phyloP scores from a whole-genome alignment of 1,284 basidiomycete genomes.

The Leccinum pachyderme region DNA sequence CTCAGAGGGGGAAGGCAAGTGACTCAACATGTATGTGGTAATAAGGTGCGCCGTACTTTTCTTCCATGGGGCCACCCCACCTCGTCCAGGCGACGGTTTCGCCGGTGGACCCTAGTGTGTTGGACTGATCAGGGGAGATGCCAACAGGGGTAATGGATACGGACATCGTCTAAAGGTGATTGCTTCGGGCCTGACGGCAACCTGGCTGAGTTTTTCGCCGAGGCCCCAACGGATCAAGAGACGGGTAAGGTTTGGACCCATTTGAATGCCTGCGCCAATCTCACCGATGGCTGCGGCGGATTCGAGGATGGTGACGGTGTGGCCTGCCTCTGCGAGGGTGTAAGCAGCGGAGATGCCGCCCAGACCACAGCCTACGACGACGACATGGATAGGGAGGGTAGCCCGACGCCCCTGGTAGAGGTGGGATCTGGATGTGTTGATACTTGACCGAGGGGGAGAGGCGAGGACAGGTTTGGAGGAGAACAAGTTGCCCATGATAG shows the following conservation, averaged over 20 bases:
- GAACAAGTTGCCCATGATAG: not conserved
- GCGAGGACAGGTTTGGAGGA: not conserved
- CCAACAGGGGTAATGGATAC: not conserved
- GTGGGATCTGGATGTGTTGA: not conserved
- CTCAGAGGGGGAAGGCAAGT: not conserved
- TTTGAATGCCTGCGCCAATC: conserved; percentile 49
- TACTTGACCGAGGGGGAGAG: not conserved
- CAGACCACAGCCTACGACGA: conserved; percentile 53
- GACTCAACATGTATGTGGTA: conserved; percentile 49
- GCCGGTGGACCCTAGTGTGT: conserved; percentile 37
- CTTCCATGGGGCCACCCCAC: conserved; percentile 42
- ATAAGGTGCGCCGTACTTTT: conserved; percentile 48
- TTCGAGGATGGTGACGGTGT: conserved; percentile 49
- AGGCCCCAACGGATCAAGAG: conserved; percentile 55
- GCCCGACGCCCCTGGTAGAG: conserved; percentile 33
- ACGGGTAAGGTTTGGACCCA: conserved; percentile 47
- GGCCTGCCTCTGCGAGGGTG: conserved; percentile 46
- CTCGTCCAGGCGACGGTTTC: conserved; percentile 45
- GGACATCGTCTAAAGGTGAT: conserved; percentile 49
- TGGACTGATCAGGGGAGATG: not conserved
- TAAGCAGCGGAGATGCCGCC: conserved; percentile 50
- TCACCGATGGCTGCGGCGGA: conserved; percentile 38
- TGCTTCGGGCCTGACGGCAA: conserved; percentile 42
- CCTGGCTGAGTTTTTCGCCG: conserved; percentile 38
- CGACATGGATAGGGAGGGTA: conserved; percentile 36